Base-by-base conservation (phyloP, 2,329 filamentous ascomycete genomes). In the Rhytidhysteron rufulum region DNA sequence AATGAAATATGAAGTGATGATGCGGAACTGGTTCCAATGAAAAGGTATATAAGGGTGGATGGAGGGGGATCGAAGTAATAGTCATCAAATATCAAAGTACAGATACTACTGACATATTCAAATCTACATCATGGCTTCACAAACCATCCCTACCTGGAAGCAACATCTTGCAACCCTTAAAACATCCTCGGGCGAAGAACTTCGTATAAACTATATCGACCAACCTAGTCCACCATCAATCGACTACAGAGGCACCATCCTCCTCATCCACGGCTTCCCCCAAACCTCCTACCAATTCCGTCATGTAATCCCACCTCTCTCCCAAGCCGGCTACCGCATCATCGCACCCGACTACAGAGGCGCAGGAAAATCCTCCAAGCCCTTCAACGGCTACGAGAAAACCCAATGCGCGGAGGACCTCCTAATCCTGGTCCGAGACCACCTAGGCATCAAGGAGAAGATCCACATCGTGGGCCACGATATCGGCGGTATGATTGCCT, bases 221-320 rank as follows among this genome's bases (percentile, higher is more conserved):
- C 57, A 53, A 31, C 37, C 39, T 7, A 37, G 49, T 7, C 45
- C 45, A 6, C 25, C 42, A 9, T 40, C 41, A 4, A 36, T 17
- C 2, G 35, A 42, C 15, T 34, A 41, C 20, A 61, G 61, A 48
- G 66, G 66, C 18, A 55, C 58, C 11, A 63, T 71, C n/a, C 49
- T 73, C 13, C 62, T 73, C 16, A 68, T 75, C 27, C 70, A 74
- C 41, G 70, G 70, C 43, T 74, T 70, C 42, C 71, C 71, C 2
- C 62, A 74, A 46, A 71, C 70, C 5, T 69, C 65, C 3, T 70
- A 72, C 43, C 71, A 64, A 41, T 63, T 58, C 42, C 50, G 59
- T 8, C 51, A 58, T 40, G 58, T 62, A 11, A 53, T 62, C 25
- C 44, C 43, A 1, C 51, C 51, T 1, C 44, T 65, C 5, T 44